Conservation (phyloP, 129 eudicot genomes). For the Lonicera japonica region DNA sequence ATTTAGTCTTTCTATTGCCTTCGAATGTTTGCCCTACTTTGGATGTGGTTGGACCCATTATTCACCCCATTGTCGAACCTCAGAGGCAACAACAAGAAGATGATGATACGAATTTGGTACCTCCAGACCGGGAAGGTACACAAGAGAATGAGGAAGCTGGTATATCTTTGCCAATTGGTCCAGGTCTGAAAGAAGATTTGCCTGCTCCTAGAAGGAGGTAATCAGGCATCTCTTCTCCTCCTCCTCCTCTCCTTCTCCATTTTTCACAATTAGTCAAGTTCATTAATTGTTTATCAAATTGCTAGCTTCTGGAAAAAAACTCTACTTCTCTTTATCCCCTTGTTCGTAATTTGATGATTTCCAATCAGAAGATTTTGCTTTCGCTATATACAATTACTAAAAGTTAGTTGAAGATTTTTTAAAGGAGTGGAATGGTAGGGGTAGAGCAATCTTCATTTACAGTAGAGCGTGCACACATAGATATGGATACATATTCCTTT, state of each 20-base stretch:
- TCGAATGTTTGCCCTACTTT: conserved; percentile 62
- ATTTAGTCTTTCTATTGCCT: conserved; percentile 65
- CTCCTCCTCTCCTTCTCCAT: background rate
- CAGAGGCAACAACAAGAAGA: conserved; percentile 21
- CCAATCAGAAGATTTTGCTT: too few species aligned
- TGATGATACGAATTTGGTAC: conserved; percentile 17
- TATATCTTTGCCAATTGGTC: conserved; percentile 14
- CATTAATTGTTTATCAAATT: too few species aligned
- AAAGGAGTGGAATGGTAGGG: too few species aligned
- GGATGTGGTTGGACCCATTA: conserved; percentile 64
- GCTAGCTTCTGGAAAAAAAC: too few species aligned
- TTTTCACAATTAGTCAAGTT: background rate
- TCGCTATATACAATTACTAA: too few species aligned
- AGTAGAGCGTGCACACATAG: too few species aligned
- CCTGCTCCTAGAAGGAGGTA: conserved; percentile 60
- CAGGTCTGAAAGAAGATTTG: conserved; percentile 32
- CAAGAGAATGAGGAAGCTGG: conserved; percentile 27
- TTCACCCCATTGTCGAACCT: conserved; percentile 33
- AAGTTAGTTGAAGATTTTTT: too few species aligned
- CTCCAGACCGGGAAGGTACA: conserved; percentile 24
- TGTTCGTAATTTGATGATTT: too few species aligned
- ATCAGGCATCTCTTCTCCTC: background rate
- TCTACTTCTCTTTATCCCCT: too few species aligned
- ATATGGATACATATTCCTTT: too few species aligned
- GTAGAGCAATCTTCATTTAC: too few species aligned